phyloP scores from a whole-genome alignment of 2,329 filamentous ascomycete species.

The Colletotrichum noveboracense region DNA sequence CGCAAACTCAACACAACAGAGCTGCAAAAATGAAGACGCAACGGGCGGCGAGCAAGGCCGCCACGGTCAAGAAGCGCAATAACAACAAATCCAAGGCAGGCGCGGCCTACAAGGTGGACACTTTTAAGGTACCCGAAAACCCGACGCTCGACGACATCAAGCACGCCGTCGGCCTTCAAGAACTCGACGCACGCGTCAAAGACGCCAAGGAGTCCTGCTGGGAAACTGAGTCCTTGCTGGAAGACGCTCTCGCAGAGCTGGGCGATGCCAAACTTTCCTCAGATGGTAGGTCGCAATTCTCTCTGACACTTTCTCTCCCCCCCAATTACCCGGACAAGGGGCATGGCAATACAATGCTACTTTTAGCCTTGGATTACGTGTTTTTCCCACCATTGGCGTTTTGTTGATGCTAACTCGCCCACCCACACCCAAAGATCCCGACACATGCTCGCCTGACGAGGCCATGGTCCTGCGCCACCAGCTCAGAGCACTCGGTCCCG shows the following conservation, averaged over 20 bases:
- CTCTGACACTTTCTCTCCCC: background rate
- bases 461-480: conserved; percentile 71
- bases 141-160: conserved; percentile 41
- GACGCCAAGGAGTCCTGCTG: conserved; percentile 58
- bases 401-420: conserved; percentile 16
- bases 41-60: conserved; percentile 32
- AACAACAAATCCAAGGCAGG: conserved; percentile 30
- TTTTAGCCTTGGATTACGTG: conserved; percentile 17
- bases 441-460: conserved; percentile 71
- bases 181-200: conserved; percentile 57
- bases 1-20: conserved; percentile 9
- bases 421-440: conserved; percentile 38
- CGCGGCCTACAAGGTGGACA: conserved; percentile 32
- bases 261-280: conserved; percentile 49
- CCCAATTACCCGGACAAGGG: background rate
- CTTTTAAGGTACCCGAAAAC: conserved; percentile 37
- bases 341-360: conserved; percentile 11
- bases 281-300: conserved; percentile 45
- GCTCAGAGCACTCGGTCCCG: conserved; percentile 78
- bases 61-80: conserved; percentile 33
- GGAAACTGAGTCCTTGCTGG: conserved; percentile 69
- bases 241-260: conserved; percentile 65
- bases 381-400: background rate
- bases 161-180: conserved; percentile 36
- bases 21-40: conserved; percentile 38